Evolutionary conservation across 2,329 filamentous ascomycete species (phyloP), one percentile per base, ranked within the genome.

Genomic region (Fusarium haematococcum): DNA sequence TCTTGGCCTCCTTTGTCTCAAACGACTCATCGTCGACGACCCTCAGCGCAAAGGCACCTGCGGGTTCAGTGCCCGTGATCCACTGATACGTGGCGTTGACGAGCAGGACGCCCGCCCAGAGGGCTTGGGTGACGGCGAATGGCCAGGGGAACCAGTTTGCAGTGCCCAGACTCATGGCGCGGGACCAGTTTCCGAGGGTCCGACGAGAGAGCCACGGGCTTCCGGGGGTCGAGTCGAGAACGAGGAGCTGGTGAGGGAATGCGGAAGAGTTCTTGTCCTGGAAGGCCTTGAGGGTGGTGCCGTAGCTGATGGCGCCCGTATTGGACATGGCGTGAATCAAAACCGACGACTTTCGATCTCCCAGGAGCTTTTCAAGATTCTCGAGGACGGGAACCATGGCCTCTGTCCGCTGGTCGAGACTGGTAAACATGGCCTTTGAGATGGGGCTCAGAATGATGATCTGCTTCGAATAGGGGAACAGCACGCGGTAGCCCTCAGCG

Each of bases 261-360:
- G 81, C 71, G 33, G 80, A 70, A 20, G 79, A 81, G 76, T 84
- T 79, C 6, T 76, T 80, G 20, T 85, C 76, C 5, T 79, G 79
- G 77, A 86, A 89, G 0, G 84, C 86, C 69, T 88, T 83, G 14
- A 89, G 76, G 0, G 86, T 85, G 1, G 88, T 84, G 0, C 86
- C 87, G 58, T 85, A 84, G 81, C 87, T 88, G 66, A 89, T 88
- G 18, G 85, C 87, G 16, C 89, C 89, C 0, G 88, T 90, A 78
- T 90, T 91, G 69, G 88, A 91, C 85, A 91, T 89, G 73, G 83
- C 81, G 65, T 91, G 89, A 2, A 88, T 77, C 20, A 90, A 80
- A 14, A 91, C 80, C 6, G 74, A 69, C 3, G 84, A 80, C 68
- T 9, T 74, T 75, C 57, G 71, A 14, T 69, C 70, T 13, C 67